Conservation (phyloP, 176 grass and related monocot species). For the Panicum miliaceum region DNA sequence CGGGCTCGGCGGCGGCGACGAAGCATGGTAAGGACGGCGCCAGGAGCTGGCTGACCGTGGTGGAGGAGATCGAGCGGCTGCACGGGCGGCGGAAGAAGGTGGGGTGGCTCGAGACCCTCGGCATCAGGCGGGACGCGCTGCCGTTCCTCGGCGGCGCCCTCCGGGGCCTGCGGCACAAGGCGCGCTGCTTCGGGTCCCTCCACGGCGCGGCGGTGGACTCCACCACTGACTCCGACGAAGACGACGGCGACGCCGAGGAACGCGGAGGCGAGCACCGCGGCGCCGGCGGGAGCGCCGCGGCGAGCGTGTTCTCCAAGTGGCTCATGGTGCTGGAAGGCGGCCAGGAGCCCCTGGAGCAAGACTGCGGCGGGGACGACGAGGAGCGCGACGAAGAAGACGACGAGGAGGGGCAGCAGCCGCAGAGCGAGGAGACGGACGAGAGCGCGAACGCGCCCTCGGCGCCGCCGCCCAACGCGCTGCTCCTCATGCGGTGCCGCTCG, state of each 20-base stretch:
- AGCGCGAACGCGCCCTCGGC: slow-evolving; percentile 21
- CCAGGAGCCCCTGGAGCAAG: slow-evolving; percentile 46
- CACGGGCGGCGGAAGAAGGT: slow-evolving; percentile 61
- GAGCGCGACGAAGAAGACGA: slow-evolving; percentile 2
- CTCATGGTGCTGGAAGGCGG: slow-evolving; percentile 86
- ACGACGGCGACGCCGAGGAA: slow-evolving; percentile 26
- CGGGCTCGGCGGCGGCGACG: neutral
- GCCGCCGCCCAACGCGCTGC: slow-evolving; percentile 79
- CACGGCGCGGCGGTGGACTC: slow-evolving; percentile 53
- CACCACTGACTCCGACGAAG: slow-evolving; percentile 63
- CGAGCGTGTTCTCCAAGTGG: slow-evolving; percentile 89
- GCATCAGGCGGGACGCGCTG: slow-evolving; percentile 72
- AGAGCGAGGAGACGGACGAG: neutral
- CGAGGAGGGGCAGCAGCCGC: neutral
- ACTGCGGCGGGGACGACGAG: slow-evolving; percentile 1
- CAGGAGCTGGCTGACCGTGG: slow-evolving; percentile 46
- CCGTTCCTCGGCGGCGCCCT: slow-evolving; percentile 72
- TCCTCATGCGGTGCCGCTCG: slow-evolving; percentile 92
- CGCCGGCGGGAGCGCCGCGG: neutral
- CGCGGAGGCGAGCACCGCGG: neutral
- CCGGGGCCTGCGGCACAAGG: slow-evolving; percentile 65
- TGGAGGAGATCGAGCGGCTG: slow-evolving; percentile 58
- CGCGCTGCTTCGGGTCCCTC: slow-evolving; percentile 75
- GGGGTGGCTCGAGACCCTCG: slow-evolving; percentile 63
- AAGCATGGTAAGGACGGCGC: neutral